Conservation (phyloP, 345 rosid genomes). For the Aquilaria sinensis region DNA sequence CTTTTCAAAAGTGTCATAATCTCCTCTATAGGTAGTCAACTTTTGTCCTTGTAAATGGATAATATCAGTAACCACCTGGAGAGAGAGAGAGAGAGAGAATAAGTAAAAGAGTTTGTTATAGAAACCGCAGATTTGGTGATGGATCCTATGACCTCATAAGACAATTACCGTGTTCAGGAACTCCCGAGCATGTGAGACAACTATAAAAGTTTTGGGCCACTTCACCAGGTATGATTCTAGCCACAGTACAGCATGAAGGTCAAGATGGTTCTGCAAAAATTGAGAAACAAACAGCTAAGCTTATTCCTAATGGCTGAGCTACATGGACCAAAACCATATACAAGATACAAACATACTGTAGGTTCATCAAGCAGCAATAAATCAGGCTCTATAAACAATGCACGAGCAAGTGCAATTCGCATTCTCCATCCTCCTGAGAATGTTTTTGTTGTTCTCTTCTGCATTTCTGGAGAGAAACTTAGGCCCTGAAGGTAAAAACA, state of each 20-base stretch:
- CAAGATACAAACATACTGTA: conserved; percentile 43
- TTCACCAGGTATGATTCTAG: conserved; percentile 86
- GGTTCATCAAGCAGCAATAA: conserved; percentile 97
- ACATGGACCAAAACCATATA: conserved; percentile 4
- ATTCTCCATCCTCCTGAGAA: conserved; percentile 99
- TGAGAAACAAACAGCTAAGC: conserved; percentile 4
- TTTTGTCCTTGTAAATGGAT: conserved; percentile 89
- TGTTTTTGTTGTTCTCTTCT: conserved; percentile 65
- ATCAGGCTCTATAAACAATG: conserved; percentile 91
- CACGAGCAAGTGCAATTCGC: conserved; percentile 99
- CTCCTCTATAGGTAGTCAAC: conserved; percentile 67
- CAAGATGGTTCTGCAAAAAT: conserved; percentile 90
- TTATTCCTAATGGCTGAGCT: background rate
- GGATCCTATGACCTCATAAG: background rate
- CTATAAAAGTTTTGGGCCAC: conserved; percentile 98
- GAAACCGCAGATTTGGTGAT: background rate
- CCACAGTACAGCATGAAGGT: conserved; percentile 99
- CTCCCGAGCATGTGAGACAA: conserved; percentile 98
- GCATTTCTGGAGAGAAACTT: conserved; percentile 96
- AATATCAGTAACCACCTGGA: conserved; percentile 96
- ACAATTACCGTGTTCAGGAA: conserved; percentile 83
- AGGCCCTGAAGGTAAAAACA: conserved; percentile 62
- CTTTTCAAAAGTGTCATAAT: conserved; percentile 87
- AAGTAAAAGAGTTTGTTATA: background rate
- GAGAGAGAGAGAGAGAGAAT: conserved; percentile 3